A percentile compares a stretch with the other conserved stretches of the same genome.
phyloP scores from a whole-genome alignment of 163 green algal genomes.

The Botryococcus braunii region DNA sequence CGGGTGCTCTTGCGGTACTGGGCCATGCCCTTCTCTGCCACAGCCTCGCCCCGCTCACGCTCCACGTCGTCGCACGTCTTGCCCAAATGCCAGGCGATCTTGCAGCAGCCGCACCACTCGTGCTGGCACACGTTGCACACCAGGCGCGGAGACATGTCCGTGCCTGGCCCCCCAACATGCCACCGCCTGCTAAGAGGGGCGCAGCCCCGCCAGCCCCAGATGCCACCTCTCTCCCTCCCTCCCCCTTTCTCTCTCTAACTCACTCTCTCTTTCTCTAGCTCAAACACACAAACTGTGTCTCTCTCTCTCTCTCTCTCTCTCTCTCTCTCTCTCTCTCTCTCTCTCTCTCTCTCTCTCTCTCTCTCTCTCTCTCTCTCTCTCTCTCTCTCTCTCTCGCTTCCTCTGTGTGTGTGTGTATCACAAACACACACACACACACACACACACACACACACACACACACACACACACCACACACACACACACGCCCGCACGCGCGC shows the following conservation, averaged over 20 bases:
- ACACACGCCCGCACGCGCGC: not conserved
- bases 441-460: too few relatives aligned
- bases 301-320: too few relatives aligned
- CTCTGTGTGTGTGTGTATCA: too few relatives aligned
- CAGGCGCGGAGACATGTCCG: not conserved
- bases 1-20: constrained; percentile 4
- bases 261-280: not conserved
- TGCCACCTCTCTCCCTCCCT: too few relatives aligned
- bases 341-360: not conserved
- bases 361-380: not conserved
- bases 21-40: constrained; percentile 2
- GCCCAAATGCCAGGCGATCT: constrained; percentile 5
- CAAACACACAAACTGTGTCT: not conserved
- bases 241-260: not conserved
- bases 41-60: constrained; percentile 1
- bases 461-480: not conserved
- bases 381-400: not conserved
- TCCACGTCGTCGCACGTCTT: constrained; percentile 2
- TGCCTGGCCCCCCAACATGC: not conserved
- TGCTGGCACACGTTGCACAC: constrained; percentile 10
- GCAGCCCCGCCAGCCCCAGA: too few relatives aligned
- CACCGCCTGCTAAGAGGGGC: too few relatives aligned
- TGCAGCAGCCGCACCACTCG: constrained; percentile 6
- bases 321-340: too few relatives aligned
- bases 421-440: too few relatives aligned